phyloP scores from a whole-genome alignment of 768 basidiomycete species.

The Brasilioporus rufonigricans region DNA sequence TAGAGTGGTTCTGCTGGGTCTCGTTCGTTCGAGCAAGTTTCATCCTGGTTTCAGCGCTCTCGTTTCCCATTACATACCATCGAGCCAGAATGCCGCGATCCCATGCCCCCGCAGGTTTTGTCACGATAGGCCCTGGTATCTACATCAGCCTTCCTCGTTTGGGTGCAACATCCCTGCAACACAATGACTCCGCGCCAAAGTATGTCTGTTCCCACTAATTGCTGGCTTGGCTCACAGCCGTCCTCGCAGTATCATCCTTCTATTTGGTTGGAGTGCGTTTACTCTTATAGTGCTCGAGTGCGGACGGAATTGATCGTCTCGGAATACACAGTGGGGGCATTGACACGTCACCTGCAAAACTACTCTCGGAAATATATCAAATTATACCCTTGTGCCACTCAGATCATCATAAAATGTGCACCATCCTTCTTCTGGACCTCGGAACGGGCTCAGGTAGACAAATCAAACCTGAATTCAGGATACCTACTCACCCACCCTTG shows the following conservation, averaged over 20 bases:
- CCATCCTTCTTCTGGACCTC: slow-evolving; percentile 21
- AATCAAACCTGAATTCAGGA: not conserved
- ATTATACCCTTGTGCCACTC: slow-evolving; percentile 26
- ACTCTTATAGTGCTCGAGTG: not conserved
- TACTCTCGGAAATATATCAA: slow-evolving; percentile 26
- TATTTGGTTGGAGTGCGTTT: slow-evolving; percentile 31
- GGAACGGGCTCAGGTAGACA: slow-evolving; percentile 11
- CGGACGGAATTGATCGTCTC: not conserved
- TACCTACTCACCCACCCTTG: not conserved
- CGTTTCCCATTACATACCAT: not conserved
- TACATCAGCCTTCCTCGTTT: not conserved
- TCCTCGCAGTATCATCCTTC: slow-evolving; percentile 24
- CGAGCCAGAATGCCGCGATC: not conserved
- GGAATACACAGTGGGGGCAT: slow-evolving; percentile 21
- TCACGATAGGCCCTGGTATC: slow-evolving; percentile 2
- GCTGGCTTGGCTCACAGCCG: not conserved
- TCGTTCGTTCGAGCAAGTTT: too few relatives aligned
- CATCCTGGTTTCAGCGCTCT: too few relatives aligned
- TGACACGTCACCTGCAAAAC: slow-evolving; percentile 24
- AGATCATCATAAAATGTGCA: slow-evolving; percentile 26
- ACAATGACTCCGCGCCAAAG: slow-evolving; percentile 17
- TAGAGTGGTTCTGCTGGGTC: too few relatives aligned
- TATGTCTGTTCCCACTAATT: slow-evolving; percentile 5
- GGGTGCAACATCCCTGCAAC: not conserved
- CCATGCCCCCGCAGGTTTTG: not conserved